Conservation (phyloP, 2,329 filamentous ascomycete genomes). For the Aspergillus proliferans region DNA sequence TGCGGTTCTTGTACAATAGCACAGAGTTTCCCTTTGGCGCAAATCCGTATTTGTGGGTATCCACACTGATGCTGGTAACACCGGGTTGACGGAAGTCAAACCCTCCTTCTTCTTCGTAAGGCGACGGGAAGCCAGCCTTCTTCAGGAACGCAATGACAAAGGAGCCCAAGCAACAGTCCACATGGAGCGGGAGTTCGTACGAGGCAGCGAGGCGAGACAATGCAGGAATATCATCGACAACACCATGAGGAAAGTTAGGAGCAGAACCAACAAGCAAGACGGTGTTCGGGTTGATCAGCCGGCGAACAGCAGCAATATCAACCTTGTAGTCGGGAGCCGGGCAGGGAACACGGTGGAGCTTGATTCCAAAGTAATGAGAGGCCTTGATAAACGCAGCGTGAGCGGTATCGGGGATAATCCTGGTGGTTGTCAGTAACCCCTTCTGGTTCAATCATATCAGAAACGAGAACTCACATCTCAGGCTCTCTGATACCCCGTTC, state of each 20-base stretch:
- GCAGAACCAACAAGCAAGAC: constrained; percentile 88
- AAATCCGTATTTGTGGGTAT: constrained; percentile 99
- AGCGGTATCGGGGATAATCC: constrained; percentile 88
- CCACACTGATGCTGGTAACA: constrained; percentile 90
- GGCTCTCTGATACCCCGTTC: constrained; percentile 87
- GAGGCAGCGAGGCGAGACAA: constrained; percentile 77
- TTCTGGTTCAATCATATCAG: not conserved
- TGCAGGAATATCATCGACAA: constrained; percentile 87
- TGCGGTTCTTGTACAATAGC: constrained; percentile 75
- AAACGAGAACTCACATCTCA: constrained; percentile 65
- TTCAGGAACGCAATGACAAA: constrained; percentile 90
- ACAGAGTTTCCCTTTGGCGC: constrained; percentile 96
- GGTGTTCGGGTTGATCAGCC: constrained; percentile 90
- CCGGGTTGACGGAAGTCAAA: constrained; percentile 94
- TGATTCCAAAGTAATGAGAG: constrained; percentile 93
- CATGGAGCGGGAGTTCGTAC: constrained; percentile 79
- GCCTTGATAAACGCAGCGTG: constrained; percentile 97
- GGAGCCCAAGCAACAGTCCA: constrained; percentile 95
- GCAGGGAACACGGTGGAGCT: constrained; percentile 79
- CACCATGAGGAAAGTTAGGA: constrained; percentile 96
- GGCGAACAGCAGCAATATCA: constrained; percentile 67
- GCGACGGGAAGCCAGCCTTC: constrained; percentile 71
- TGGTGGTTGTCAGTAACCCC: constrained; percentile 31
- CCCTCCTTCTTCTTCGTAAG: constrained; percentile 60
- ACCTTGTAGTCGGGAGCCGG: constrained; percentile 82